Conservation (phyloP, 176 grass and related monocot species). For the Aegilops longissima region DNA sequence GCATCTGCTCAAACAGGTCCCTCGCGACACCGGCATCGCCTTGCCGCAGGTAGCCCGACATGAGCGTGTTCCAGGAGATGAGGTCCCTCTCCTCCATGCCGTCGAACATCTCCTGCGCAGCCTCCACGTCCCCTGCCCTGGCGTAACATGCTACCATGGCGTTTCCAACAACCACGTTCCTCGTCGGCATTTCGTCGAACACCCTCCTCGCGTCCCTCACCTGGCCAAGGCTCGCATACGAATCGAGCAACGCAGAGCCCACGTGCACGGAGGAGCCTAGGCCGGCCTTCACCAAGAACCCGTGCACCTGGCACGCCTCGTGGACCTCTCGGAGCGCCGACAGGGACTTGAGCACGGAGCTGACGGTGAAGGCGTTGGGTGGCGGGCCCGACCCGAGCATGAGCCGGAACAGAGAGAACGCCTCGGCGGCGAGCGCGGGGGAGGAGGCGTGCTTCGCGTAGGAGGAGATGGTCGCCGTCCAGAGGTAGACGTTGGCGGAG, state of each 20-base stretch:
- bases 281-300: conserved; percentile 29
- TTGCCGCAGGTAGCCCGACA: conserved; percentile 22
- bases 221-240: conserved; percentile 34
- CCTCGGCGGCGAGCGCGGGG: not conserved
- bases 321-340: conserved; percentile 6
- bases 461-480: conserved; percentile 40
- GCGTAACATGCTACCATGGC: conserved; percentile 46
- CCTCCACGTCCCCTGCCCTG: conserved; percentile 32
- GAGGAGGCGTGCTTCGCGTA: conserved; percentile 39
- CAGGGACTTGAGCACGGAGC: conserved; percentile 49
- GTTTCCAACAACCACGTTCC: conserved; percentile 36
- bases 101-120: conserved; percentile 31
- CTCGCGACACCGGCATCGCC: not conserved
- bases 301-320: conserved; percentile 42
- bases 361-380: conserved; percentile 56
- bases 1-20: conserved; percentile 48
- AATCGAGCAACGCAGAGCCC: conserved; percentile 37
- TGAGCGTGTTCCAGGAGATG: conserved; percentile 60
- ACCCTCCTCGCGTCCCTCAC: conserved; percentile 35
- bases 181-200: conserved; percentile 14
- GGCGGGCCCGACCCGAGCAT: conserved; percentile 47
- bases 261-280: conserved; percentile 42
- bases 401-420: conserved; percentile 37
- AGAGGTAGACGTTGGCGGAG: conserved; percentile 54
- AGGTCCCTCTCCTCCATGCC: conserved; percentile 35